A percentile compares a stretch with the other conserved stretches of the same genome.
Conservation (phyloP, 805 yeast species). For the Wickerhamiella dianesei region DNA sequence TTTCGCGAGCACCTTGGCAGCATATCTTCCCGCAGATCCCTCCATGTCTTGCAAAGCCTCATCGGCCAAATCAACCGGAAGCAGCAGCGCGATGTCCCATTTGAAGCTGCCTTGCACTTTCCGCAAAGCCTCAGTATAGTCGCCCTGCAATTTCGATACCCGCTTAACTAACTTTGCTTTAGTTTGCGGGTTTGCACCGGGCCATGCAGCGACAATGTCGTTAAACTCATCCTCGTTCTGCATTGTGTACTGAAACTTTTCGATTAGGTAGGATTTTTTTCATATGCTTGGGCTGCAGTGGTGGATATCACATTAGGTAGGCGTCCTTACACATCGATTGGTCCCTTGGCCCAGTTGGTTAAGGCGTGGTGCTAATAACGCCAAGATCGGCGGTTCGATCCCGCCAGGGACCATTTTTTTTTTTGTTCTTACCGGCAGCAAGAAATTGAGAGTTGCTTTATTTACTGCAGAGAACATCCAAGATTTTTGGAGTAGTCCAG, state of each 20-base stretch:
- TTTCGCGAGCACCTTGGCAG: not conserved
- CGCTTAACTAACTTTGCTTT: not conserved
- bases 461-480: no score
- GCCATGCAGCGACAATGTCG: not conserved
- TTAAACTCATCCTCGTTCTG: not conserved
- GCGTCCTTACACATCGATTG: no score
- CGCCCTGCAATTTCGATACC: not conserved
- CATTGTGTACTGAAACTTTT: not conserved
- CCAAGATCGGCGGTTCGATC: constrained; percentile 39
- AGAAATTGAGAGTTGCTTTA: no score
- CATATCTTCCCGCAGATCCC: not conserved
- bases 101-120: not conserved
- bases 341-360: constrained; percentile 51
- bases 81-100: not conserved
- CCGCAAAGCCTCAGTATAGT: not conserved
- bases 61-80: not conserved
- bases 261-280: no score
- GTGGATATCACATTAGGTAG: no score
- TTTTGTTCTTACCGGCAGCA: no score
- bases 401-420: constrained; percentile 24
- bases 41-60: not conserved
- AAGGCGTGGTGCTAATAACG: constrained; percentile 48
- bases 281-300: no score
- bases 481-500: no score
- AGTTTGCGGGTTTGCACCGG: not conserved